Conservation (phyloP, 768 basidiomycete genomes). For the Suillus spraguei region DNA sequence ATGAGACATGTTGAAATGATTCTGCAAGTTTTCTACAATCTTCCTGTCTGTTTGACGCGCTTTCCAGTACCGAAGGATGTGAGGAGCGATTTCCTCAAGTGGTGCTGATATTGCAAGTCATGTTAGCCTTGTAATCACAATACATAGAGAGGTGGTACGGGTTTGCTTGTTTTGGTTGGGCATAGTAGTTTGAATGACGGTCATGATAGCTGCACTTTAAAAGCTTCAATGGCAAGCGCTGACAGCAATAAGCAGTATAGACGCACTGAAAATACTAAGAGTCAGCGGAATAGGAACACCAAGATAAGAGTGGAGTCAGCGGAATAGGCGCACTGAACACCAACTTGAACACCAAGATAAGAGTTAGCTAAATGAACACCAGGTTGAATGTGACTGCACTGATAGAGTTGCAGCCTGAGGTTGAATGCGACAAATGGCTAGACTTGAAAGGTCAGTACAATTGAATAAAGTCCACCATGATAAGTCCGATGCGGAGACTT, state of each 20-base stretch:
- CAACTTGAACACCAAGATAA: no score
- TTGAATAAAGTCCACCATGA: no score
- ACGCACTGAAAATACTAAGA: not conserved
- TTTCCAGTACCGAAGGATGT: conserved; percentile 25
- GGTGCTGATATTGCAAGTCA: not conserved
- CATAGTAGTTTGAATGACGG: not conserved
- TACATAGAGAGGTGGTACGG: not conserved
- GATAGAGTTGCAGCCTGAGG: no score
- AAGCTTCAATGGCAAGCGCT: not conserved
- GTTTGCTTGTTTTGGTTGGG: conserved; percentile 11
- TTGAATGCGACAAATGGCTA: no score
- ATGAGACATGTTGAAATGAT: conserved; percentile 23
- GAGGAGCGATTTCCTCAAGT: not conserved
- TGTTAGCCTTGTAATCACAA: not conserved
- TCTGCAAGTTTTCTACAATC: conserved; percentile 23
- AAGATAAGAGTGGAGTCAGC: not conserved
- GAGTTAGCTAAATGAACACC: not conserved
- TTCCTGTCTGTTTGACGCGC: conserved; percentile 28
- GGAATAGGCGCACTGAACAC: not conserved
- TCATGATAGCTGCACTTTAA: not conserved
- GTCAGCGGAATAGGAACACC: not conserved
- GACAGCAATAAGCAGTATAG: no score
- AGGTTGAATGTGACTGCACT: no score
- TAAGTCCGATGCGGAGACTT: no score
- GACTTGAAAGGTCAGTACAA: no score